Base-by-base conservation (phyloP, 2,329 filamentous ascomycete species). In the Exophiala sp. region DNA sequence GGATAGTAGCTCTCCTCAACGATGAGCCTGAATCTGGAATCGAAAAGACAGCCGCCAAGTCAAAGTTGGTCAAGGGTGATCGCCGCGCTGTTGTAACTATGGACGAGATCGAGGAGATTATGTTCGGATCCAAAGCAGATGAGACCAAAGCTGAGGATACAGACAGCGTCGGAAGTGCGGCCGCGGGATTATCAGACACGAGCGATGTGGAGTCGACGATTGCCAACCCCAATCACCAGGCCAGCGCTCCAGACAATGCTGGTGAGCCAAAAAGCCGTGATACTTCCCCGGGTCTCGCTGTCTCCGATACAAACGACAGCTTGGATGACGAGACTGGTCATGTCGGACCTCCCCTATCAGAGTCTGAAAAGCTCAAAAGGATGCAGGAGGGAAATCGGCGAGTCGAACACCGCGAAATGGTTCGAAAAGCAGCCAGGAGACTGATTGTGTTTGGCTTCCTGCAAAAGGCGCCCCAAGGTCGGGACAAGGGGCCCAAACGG, bases 251-350 rank as follows among this genome's bases (percentile, higher is more conserved):
- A n/a, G 41, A 24, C 18, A 43, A 12, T 29, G 18, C 29, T 4
- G 41, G 20, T n/a, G 41, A 24, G 35, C 21, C 21, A 12, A 39
- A 47, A 14, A 52, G 47, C 8, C 24, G 29, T 42, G 36, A 42
- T 9, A 24, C 36, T 14, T 42, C 38, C 16, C 38, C 36, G 24
- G 38, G 36, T 18, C 34, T 9, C 42, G 34, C 14, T 14, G 38
- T 34, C 5, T 78, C 78, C 7, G 74, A 81, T 42, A 77, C 82
- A 55, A 83, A 83, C 47, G 78, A 77, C 40, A 80, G 78, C 53
- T 72, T 82, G 0, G 75, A 79, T 14, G 80, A 81, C 1, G 80
- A 82, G 59, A 80, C 79, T 52, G 78, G 80, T 0, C 68, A 73
- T 57, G 77, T 77, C 4, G 80, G 83, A 64, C 71, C 74, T n/a